Base-by-base conservation (phyloP, 495 filamentous ascomycete genomes). In the Talaromyces ruber region DNA sequence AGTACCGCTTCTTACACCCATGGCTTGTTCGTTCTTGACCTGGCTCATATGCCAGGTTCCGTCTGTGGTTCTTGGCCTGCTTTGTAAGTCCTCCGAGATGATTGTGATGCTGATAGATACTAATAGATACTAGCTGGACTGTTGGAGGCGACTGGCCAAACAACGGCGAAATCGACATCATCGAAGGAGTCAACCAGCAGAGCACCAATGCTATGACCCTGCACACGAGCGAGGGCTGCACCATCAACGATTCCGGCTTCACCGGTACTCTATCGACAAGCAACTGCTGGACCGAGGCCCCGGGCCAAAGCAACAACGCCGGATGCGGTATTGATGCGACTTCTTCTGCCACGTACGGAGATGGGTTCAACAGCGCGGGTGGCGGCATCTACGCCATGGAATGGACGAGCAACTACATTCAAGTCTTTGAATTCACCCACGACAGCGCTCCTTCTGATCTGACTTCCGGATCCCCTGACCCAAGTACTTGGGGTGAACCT, bases 151-250 rank as follows among this genome's bases (percentile, higher is more conserved):
- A 83, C 75, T 91, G 88, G 88, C 88, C 88, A 25, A 69, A 70
- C n/a, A 76, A 84, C 64, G 88, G 88, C 61, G 87, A 91, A 68
- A 86, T 90, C 66, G 88, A 91, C 62, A 80, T 91, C 53, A 86
- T 92, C 73, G 88, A 91, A 71, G 83, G 86, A 43, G 85, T 86
- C 57, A 88, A 89, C 75, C 67, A 72, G 26, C 69, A 75, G 14
- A 65, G 73, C 34, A 71, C 72, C 29, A 87, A 89, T 71, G 74
- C 81, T 37, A 84, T 89, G 79, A 82, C 86, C 45, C 77, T 90
- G 4, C 87, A 90, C 77, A 90, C 87, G 37, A 78, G 75, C 53
- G 65, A 76, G 9, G 79, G 76, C 53, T 92, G 88, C 76, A 70
- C 71, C 28, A 84, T 89, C 75, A 60, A 65, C 22, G 67, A 74